Conservation (phyloP, 2,329 filamentous ascomycete genomes). For the Fusarium phyllophilum region DNA sequence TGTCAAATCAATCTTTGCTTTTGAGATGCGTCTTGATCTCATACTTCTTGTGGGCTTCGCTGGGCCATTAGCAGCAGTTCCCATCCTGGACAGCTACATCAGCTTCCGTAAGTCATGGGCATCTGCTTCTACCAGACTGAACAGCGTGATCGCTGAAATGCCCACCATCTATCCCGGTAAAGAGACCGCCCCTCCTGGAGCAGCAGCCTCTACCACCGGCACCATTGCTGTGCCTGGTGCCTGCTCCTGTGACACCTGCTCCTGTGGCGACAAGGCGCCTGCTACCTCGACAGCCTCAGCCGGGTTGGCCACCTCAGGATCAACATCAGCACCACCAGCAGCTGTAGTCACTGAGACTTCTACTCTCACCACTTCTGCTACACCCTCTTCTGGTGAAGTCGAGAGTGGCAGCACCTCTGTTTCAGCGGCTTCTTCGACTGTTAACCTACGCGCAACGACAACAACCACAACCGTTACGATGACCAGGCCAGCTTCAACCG, state of each 20-base stretch:
- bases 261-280: neutral
- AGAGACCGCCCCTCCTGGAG: neutral
- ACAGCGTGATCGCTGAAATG: neutral
- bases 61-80: conserved; percentile 4
- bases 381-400: neutral
- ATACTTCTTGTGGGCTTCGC: conserved; percentile 11
- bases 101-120: conserved; percentile 2
- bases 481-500: neutral
- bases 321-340: neutral
- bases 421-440: neutral
- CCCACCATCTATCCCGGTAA: conserved; percentile 7
- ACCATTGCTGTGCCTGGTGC: neutral
- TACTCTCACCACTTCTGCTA: neutral
- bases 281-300: neutral
- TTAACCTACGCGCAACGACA: neutral
- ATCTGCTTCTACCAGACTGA: conserved; percentile 10
- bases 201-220: neutral
- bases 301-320: neutral
- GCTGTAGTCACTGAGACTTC: neutral
- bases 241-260: neutral
- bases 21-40: conserved; percentile 11
- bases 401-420: neutral
- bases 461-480: conserved; percentile 16
- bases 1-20: neutral
- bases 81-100: neutral